A percentile compares a stretch with the other conserved stretches of the same genome.
phyloP scores from a whole-genome alignment of 2,329 filamentous ascomycete species.

The Rhynchosporium secalis region DNA sequence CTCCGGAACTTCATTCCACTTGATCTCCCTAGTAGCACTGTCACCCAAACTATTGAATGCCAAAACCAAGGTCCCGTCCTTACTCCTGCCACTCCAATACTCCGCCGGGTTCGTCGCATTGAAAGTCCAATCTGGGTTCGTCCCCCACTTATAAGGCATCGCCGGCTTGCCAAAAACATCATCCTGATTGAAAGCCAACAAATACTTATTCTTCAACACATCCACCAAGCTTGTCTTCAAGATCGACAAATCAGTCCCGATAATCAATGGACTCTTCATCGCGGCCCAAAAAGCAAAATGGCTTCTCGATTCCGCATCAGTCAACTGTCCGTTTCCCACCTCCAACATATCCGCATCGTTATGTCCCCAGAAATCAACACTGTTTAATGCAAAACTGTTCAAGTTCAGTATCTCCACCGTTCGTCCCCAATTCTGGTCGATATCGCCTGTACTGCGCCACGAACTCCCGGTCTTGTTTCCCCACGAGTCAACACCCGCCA shows the following conservation, averaged over 20 bases:
- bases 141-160: constrained; percentile 46
- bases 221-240: constrained; percentile 35
- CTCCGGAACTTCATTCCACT: constrained; percentile 47
- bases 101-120: constrained; percentile 50
- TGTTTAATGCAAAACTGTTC: constrained; percentile 40
- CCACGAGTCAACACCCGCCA: constrained; percentile 51
- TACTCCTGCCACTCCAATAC: constrained; percentile 49
- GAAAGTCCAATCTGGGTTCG: constrained; percentile 51
- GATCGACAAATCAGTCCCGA: constrained; percentile 29
- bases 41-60: constrained; percentile 47
- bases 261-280: constrained; percentile 33
- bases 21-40: constrained; percentile 41
- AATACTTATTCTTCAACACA: constrained; percentile 31
- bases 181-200: constrained; percentile 34
- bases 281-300: constrained; percentile 34
- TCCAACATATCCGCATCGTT: constrained; percentile 35
- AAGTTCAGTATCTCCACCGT: constrained; percentile 42
- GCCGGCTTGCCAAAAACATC: constrained; percentile 45
- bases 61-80: constrained; percentile 48
- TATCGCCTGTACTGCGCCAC: constrained; percentile 49
- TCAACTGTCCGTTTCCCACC: constrained; percentile 41
- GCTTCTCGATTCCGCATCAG: constrained; percentile 36
- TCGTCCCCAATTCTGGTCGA: constrained; percentile 41
- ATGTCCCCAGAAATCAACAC: constrained; percentile 43
- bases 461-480: constrained; percentile 50